Evolutionary conservation across 1,139 yeast species (phyloP).

Genomic region (Kodamaea anthophila): DNA sequence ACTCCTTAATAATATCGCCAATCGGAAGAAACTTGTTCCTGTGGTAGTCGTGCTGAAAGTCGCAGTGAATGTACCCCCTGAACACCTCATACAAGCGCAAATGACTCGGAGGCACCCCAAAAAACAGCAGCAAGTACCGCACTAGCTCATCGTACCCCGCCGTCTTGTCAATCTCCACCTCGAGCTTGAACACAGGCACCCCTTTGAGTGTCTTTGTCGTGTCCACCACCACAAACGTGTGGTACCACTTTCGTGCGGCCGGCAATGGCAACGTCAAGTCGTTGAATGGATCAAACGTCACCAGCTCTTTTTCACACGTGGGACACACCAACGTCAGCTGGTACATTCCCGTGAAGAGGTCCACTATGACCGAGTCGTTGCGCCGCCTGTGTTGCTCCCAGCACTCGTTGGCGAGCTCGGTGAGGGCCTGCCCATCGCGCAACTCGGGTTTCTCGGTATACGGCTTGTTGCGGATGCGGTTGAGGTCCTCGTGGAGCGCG

Average conservation of each 20-base stretch:
- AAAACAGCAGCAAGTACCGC: constrained; percentile 49
- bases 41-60: constrained; percentile 59
- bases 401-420: constrained; percentile 64
- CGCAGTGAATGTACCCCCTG: constrained; percentile 60
- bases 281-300: constrained; percentile 92
- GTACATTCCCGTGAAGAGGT: constrained; percentile 84
- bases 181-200: constrained; percentile 32
- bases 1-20: constrained; percentile 57
- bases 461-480: constrained; percentile 76
- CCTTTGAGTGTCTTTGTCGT: constrained; percentile 39
- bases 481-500: constrained; percentile 90
- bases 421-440: constrained; percentile 52
- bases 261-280: constrained; percentile 90
- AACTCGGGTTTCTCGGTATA: constrained; percentile 85
- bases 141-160: constrained; percentile 64
- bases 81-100: constrained; percentile 68
- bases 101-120: constrained; percentile 36
- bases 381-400: constrained; percentile 79
- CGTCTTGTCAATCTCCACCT: constrained; percentile 66
- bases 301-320: constrained; percentile 68
- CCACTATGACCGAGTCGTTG: constrained; percentile 81
- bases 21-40: constrained; percentile 59
- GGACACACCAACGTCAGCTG: constrained; percentile 90
- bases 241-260: constrained; percentile 67
- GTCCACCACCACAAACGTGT: constrained; percentile 58